Evolutionary conservation across 257 asterid species (phyloP).

Genomic region (Ilex aquifolium): DNA sequence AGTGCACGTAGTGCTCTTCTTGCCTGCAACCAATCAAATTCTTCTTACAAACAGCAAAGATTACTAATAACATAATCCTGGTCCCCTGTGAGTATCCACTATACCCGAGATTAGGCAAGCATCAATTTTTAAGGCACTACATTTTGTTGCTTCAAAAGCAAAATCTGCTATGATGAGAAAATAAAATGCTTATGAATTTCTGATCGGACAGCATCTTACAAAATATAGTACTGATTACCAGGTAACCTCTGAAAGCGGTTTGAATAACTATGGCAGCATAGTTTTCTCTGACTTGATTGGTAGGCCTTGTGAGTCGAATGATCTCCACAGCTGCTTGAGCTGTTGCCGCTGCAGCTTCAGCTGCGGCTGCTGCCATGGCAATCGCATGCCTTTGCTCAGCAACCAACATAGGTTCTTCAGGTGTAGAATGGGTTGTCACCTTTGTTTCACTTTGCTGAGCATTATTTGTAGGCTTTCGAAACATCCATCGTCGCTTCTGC

Average conservation of each 20-base stretch:
- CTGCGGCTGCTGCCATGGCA: conserved; percentile 75
- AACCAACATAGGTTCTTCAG: conserved; percentile 16
- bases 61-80: background rate
- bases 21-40: conserved; percentile 36
- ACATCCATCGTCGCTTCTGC: conserved; percentile 85
- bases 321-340: conserved; percentile 81
- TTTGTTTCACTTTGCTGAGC: conserved; percentile 26
- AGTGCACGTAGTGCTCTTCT: conserved; percentile 86
- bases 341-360: conserved; percentile 71
- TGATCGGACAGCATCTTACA: too few species aligned
- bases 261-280: conserved; percentile 73
- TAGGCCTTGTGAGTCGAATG: conserved; percentile 48
- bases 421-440: conserved; percentile 10
- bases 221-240: conserved; percentile 22
- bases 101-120: too few species aligned
- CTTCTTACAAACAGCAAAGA: too few species aligned
- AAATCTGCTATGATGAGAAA: too few species aligned
- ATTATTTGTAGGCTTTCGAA: conserved; percentile 43
- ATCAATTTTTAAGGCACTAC: background rate
- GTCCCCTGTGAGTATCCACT: background rate
- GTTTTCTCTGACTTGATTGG: conserved; percentile 26
- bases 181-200: too few species aligned
- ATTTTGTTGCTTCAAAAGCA: background rate
- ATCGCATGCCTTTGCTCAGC: conserved; percentile 68
- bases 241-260: conserved; percentile 75